These are phyloP conservation scores for Forsythia suspensa DNA, from an alignment of 257 asterid genomes.

Conservation along the genomic window DNA sequence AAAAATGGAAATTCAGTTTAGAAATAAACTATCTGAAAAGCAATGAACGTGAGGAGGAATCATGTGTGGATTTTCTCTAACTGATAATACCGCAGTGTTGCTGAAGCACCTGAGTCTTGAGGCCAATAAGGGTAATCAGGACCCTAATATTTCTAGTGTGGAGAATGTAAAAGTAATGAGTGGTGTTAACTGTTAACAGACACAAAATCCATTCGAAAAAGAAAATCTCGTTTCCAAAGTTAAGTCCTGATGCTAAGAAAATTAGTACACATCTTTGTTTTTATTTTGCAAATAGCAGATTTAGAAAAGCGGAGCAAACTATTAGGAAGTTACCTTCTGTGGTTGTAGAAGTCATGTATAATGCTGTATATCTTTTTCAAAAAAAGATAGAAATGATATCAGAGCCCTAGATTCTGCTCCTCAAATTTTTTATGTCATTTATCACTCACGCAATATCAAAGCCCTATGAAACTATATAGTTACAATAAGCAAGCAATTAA, in stretches of 20 bases:
- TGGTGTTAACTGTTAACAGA: background rate
- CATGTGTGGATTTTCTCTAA: conserved; percentile 16
- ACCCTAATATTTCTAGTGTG: background rate
- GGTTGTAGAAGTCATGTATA: background rate
- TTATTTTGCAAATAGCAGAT: too few relatives aligned
- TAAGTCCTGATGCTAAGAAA: background rate
- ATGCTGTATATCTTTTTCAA: background rate
- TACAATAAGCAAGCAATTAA: background rate
- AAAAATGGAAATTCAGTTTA: conserved; percentile 22
- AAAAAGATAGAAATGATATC: background rate
- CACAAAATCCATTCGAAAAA: background rate
- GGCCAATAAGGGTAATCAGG: background rate
- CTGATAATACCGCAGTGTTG: background rate
- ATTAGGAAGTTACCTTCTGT: background rate
- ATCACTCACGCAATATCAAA: background rate
- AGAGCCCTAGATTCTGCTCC: background rate
- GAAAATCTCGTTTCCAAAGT: background rate
- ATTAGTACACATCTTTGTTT: background rate
- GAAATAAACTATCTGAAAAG: too few relatives aligned
- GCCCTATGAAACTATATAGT: background rate
- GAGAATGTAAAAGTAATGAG: background rate
- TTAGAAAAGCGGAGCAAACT: background rate
- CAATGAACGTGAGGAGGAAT: background rate
- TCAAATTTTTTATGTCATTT: background rate
- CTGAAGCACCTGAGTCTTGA: conserved; percentile 4